Conservation (phyloP, 805 yeast genomes). For the Spathaspora boniae region DNA sequence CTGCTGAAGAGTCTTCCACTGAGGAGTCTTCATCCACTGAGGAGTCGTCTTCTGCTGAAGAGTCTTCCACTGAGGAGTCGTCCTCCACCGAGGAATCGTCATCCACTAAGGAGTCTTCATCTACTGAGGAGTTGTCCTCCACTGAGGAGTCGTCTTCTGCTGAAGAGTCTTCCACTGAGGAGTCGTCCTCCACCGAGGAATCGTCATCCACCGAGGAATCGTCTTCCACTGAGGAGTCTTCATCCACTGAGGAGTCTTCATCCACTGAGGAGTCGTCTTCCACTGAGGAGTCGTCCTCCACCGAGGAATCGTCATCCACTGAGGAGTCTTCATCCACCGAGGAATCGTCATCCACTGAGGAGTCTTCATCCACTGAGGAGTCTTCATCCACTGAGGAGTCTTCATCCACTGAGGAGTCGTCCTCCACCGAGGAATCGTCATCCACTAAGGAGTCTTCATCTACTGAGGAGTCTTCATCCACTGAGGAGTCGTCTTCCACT, state of each 20-base stretch:
- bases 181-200: background rate
- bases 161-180: background rate
- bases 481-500: background rate
- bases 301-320: background rate
- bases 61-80: background rate
- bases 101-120: background rate
- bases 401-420: background rate
- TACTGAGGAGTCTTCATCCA: background rate
- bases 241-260: background rate
- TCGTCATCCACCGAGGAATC: background rate
- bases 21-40: background rate
- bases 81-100: background rate
- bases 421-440: too few species aligned
- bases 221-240: background rate
- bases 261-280: background rate
- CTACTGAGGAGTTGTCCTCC: too few species aligned
- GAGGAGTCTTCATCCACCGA: too few species aligned
- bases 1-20: background rate
- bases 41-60: background rate
- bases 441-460: background rate
- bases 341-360: too few species aligned
- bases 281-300: constrained; percentile 2
- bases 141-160: background rate
- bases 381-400: background rate
- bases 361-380: background rate